Conservation (phyloP, 192 early-diverging fungal genomes). For the Allomyces macrogynus region DNA sequence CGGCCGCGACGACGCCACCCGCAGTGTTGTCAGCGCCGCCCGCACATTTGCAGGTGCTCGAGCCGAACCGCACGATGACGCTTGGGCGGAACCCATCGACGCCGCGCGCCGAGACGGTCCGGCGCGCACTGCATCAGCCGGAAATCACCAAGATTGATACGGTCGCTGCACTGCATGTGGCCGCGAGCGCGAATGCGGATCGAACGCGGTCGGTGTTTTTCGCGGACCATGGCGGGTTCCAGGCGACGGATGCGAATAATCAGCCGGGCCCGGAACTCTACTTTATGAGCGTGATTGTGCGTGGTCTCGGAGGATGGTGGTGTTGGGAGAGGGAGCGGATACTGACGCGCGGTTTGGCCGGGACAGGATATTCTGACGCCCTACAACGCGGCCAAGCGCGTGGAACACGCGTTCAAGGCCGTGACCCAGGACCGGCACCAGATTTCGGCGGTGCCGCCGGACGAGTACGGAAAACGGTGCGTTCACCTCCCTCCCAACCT, state of each 20-base stretch:
- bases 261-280: slow-evolving; percentile 53
- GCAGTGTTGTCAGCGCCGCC: not conserved
- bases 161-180: not conserved
- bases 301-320: no score
- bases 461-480: slow-evolving; percentile 40
- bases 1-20: slow-evolving; percentile 28
- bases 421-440: slow-evolving; percentile 49
- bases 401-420: slow-evolving; percentile 77
- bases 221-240: slow-evolving; percentile 73
- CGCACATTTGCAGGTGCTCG: not conserved
- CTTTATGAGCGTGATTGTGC: slow-evolving; percentile 75
- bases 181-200: not conserved
- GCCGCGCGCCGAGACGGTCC: not conserved
- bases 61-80: not conserved
- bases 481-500: no score
- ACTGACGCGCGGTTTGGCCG: no score
- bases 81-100: not conserved
- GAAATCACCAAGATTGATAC: not conserved
- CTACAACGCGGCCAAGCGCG: slow-evolving; percentile 69
- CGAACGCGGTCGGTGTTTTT: slow-evolving; percentile 55
- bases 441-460: slow-evolving; percentile 74
- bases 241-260: slow-evolving; percentile 51
- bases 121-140: not conserved
- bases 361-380: slow-evolving; percentile 73
- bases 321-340: no score